phyloP scores from a whole-genome alignment of 2,329 filamentous ascomycete genomes.

The Septoria petroselini region DNA sequence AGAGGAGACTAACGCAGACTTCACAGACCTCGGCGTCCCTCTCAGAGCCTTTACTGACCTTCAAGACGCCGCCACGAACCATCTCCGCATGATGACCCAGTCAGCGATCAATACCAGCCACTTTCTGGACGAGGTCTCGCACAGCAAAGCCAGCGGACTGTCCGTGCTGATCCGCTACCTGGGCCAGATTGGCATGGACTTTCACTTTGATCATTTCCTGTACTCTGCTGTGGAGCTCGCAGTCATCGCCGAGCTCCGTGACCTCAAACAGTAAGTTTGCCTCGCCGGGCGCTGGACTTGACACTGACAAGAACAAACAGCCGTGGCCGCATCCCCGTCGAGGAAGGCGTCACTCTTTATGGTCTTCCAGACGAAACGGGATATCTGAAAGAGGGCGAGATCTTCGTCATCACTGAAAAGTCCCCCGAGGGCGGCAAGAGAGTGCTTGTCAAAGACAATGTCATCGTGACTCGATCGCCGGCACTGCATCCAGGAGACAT shows the following conservation, averaged over 20 bases:
- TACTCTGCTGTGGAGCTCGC: slow-evolving; percentile 67
- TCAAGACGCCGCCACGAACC: slow-evolving; percentile 61
- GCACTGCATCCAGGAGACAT: slow-evolving; percentile 80
- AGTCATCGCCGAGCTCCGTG: slow-evolving; percentile 66
- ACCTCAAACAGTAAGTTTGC: slow-evolving; percentile 67
- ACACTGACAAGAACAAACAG: neutral
- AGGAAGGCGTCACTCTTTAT: slow-evolving; percentile 70
- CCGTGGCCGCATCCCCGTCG: slow-evolving; percentile 65
- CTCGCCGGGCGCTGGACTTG: neutral
- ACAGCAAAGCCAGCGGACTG: slow-evolving; percentile 61
- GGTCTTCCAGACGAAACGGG: slow-evolving; percentile 82
- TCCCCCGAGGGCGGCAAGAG: slow-evolving; percentile 29
- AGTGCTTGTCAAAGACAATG: slow-evolving; percentile 40
- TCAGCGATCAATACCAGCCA: slow-evolving; percentile 60
- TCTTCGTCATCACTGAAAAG: slow-evolving; percentile 61
- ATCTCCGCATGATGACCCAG: slow-evolving; percentile 58
- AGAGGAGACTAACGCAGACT: neutral
- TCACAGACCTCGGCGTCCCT: slow-evolving; percentile 60
- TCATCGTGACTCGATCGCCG: slow-evolving; percentile 74
- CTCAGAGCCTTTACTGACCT: slow-evolving; percentile 60
- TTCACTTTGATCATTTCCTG: slow-evolving; percentile 66
- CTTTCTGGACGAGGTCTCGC: slow-evolving; percentile 61
- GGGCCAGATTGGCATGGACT: slow-evolving; percentile 58
- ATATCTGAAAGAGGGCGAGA: slow-evolving; percentile 62
- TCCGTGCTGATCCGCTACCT: slow-evolving; percentile 61